Evolutionary conservation across 2,329 filamentous ascomycete species (phyloP).

Genomic region (Tolypocladium amazonense): DNA sequence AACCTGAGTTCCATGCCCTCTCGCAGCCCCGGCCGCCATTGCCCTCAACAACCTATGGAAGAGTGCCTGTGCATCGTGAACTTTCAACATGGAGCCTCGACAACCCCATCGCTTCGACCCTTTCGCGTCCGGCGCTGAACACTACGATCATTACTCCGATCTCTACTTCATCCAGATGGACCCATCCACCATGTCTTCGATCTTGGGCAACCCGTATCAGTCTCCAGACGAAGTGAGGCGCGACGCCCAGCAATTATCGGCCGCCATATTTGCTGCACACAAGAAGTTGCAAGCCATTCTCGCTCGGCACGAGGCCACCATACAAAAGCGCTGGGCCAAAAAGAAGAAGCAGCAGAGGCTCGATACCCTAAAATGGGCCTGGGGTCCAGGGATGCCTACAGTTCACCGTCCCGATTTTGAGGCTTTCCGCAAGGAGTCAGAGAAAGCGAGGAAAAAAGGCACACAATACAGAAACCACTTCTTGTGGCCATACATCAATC

Average conservation of each 20-base stretch:
- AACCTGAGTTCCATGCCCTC: too few species aligned
- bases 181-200: too few species aligned
- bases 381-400: conserved; percentile 35
- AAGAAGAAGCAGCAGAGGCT: conserved; percentile 35
- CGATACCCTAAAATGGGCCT: conserved; percentile 33
- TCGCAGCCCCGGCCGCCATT: too few species aligned
- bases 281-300: conserved; percentile 28
- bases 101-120: too few species aligned
- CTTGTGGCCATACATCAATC: conserved; percentile 45
- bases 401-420: conserved; percentile 41
- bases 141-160: too few species aligned
- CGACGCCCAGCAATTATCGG: conserved; percentile 1
- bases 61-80: too few species aligned
- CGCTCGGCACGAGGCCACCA: conserved; percentile 36
- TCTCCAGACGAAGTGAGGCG: conserved; percentile 4
- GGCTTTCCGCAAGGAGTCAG: conserved; percentile 16
- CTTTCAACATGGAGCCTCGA: too few species aligned
- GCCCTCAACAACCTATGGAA: too few species aligned
- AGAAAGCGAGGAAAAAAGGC: conserved; percentile 5
- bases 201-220: too few species aligned
- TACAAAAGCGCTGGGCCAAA: conserved; percentile 44
- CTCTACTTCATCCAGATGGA: too few species aligned
- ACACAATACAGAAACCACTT: conserved; percentile 22
- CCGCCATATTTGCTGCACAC: conserved; percentile 22
- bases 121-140: too few species aligned